Conservation (phyloP, 1,284 basidiomycete species). For the Moniliella sp. region DNA sequence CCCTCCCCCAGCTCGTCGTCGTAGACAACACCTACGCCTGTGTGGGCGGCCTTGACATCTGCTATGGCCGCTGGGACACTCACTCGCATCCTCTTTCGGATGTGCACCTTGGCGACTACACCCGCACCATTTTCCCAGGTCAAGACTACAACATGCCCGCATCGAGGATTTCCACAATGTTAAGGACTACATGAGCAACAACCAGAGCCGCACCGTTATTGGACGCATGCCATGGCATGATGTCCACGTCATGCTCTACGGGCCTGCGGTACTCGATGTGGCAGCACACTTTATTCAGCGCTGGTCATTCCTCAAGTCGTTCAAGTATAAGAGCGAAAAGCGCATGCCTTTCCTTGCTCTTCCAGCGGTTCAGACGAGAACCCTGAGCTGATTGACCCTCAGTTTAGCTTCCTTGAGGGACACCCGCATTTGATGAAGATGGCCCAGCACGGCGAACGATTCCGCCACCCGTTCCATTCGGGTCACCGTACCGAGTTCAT, state of each 20-base stretch:
- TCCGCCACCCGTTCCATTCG: conserved; percentile 6
- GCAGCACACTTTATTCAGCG: conserved; percentile 73
- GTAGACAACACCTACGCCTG: conserved; percentile 48
- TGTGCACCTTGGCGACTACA: conserved; percentile 56
- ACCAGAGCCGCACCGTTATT: conserved; percentile 47
- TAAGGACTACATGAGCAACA: conserved; percentile 53
- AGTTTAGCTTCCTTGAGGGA: neutral
- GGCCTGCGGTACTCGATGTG: conserved; percentile 63
- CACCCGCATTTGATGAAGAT: neutral
- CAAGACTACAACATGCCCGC: conserved; percentile 55
- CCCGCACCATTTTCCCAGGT: conserved; percentile 61
- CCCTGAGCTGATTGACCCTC: conserved; percentile 38
- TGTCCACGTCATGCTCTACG: conserved; percentile 49
- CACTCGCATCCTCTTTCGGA: conserved; percentile 6
- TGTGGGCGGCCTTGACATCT: conserved; percentile 68
- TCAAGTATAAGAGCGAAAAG: conserved; percentile 37
- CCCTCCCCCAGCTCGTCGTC: conserved; percentile 34
- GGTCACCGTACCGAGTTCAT: conserved; percentile 3
- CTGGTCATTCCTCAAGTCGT: conserved; percentile 42
- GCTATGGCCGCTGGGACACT: conserved; percentile 76
- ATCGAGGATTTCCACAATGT: conserved; percentile 36
- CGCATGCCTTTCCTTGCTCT: conserved; percentile 55
- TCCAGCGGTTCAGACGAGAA: conserved; percentile 48
- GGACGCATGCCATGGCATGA: conserved; percentile 36
- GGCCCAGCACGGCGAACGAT: conserved; percentile 5